Evolutionary conservation across 768 basidiomycete species (phyloP).

Genomic region (Leccinum uliginosum): DNA sequence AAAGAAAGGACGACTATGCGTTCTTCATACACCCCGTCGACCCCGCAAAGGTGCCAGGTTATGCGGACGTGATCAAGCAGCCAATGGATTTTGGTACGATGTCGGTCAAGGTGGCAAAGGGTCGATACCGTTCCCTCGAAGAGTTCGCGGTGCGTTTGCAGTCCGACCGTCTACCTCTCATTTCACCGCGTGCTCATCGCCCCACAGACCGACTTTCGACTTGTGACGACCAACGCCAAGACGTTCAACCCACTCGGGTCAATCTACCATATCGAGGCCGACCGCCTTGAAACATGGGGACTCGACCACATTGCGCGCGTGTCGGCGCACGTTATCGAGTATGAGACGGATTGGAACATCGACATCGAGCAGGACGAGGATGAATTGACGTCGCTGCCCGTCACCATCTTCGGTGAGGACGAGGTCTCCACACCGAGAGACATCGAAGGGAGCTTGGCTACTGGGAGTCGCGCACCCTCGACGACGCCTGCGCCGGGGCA

Average conservation of each 20-base stretch:
- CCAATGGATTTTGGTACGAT: constrained; percentile 96
- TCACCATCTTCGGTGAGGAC: constrained; percentile 35
- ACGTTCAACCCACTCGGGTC: constrained; percentile 70
- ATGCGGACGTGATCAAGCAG: constrained; percentile 63
- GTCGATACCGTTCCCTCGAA: constrained; percentile 74
- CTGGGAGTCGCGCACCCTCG: constrained; percentile 45
- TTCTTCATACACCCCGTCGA: constrained; percentile 76
- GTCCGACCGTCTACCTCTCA: not conserved
- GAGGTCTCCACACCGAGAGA: constrained; percentile 41
- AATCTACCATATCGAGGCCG: constrained; percentile 72
- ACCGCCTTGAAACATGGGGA: constrained; percentile 64
- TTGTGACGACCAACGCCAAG: constrained; percentile 73
- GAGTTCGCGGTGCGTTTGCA: constrained; percentile 62
- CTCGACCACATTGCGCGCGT: constrained; percentile 72
- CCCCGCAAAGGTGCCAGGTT: constrained; percentile 53
- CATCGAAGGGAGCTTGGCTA: constrained; percentile 38
- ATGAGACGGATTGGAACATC: constrained; percentile 82
- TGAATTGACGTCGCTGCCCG: constrained; percentile 15
- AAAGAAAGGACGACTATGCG: constrained; percentile 82
- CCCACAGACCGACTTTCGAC: constrained; percentile 57
- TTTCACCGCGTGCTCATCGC: not conserved
- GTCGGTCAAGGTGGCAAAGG: constrained; percentile 67
- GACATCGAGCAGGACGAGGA: constrained; percentile 67
- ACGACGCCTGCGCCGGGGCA: constrained; percentile 34
- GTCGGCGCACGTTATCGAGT: constrained; percentile 70